phyloP scores from a whole-genome alignment of 805 yeast genomes.

The Sugiyamaella floridensis region DNA sequence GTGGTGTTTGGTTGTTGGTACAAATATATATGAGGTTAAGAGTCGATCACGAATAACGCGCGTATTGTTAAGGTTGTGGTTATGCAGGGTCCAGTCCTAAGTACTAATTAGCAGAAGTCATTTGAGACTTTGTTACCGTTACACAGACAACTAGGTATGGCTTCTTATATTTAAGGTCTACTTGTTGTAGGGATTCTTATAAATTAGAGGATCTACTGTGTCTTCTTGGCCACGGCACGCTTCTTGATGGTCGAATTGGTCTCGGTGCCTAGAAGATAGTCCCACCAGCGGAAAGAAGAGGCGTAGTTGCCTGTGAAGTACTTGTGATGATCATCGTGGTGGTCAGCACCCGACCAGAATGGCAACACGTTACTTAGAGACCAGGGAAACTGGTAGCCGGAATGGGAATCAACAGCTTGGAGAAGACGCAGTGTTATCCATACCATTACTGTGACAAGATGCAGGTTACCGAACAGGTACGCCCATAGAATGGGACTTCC shows the following conservation, averaged over 20 bases:
- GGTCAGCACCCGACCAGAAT: slow-evolving; percentile 98
- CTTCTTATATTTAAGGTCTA: no score
- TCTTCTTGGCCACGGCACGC: slow-evolving; percentile 6
- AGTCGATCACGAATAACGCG: not conserved
- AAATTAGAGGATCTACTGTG: not conserved
- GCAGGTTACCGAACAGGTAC: slow-evolving; percentile 65
- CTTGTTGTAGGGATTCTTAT: no score
- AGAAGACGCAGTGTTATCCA: slow-evolving; percentile 86
- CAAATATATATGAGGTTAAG: not conserved
- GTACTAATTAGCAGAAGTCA: no score
- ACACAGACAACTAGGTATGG: no score
- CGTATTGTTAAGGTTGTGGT: not conserved
- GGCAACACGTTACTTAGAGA: slow-evolving; percentile 87
- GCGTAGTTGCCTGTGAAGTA: slow-evolving; percentile 94
- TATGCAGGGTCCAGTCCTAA: not conserved
- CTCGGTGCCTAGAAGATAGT: slow-evolving; percentile 68
- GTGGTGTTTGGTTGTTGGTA: not conserved
- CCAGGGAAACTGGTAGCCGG: slow-evolving; percentile 98
- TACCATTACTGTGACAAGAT: slow-evolving; percentile 73
- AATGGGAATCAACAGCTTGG: slow-evolving; percentile 97
- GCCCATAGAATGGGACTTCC: slow-evolving; percentile 88
- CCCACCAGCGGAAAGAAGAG: slow-evolving; percentile 96
- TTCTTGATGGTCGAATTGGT: slow-evolving; percentile 29
- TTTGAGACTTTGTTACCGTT: not conserved
- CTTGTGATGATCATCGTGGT: slow-evolving; percentile 95